Conservation (phyloP, 441 rosid species). For the Brassica balearica region DNA sequence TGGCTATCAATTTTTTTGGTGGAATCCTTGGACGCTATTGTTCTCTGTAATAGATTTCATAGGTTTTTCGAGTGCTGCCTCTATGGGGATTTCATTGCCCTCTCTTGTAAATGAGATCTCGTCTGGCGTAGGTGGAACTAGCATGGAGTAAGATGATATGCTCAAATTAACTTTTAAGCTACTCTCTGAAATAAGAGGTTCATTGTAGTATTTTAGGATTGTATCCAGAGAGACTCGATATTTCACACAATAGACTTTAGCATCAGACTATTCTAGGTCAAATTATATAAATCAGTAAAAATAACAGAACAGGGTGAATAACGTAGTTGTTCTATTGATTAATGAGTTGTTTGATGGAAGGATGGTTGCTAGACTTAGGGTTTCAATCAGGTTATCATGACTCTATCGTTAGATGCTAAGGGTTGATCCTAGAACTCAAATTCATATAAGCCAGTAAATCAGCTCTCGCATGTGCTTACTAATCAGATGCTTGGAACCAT, state of each 20-base stretch:
- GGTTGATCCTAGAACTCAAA: not conserved
- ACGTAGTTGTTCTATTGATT: too few species aligned
- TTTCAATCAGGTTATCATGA: not conserved
- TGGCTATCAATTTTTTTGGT: not conserved
- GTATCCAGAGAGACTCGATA: too few species aligned
- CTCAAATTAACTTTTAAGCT: too few species aligned
- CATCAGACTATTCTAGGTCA: too few species aligned
- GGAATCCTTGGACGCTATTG: not conserved
- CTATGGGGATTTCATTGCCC: not conserved
- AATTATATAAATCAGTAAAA: too few species aligned
- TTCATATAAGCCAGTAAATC: not conserved
- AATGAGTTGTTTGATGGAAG: not conserved
- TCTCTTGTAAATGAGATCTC: not conserved
- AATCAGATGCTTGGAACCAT: not conserved
- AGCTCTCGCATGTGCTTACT: not conserved
- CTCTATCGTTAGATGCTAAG: not conserved
- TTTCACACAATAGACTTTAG: too few species aligned
- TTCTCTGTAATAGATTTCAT: not conserved
- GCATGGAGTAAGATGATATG: not conserved
- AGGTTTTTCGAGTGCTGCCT: not conserved
- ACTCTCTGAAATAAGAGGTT: too few species aligned
- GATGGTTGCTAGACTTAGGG: not conserved
- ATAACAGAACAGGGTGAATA: too few species aligned
- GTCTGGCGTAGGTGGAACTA: not conserved
- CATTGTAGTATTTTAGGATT: too few species aligned